Evolutionary conservation across 345 rosid genomes (phyloP).

Genomic region (Cardamine chenopodiifolia): DNA sequence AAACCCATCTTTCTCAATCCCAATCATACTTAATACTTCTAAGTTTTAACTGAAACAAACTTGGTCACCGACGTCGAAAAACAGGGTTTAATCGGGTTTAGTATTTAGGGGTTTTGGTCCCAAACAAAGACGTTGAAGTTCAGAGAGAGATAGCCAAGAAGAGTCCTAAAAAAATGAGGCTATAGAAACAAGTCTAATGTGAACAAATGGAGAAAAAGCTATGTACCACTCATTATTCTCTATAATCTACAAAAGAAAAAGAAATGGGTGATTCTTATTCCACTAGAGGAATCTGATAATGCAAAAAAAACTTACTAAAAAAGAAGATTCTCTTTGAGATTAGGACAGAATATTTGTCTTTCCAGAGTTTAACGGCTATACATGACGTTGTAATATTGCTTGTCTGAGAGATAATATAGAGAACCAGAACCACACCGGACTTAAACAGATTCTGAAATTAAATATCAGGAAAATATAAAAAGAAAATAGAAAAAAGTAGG

Average conservation of each 20-base stretch:
- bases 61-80: slow-evolving; percentile 3
- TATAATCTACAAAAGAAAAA: slow-evolving; percentile 15
- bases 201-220: slow-evolving; percentile 27
- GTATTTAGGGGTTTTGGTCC: slow-evolving; percentile 9
- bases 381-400: slow-evolving; percentile 40
- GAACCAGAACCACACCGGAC: slow-evolving; percentile 40
- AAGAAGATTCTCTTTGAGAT: slow-evolving; percentile 38
- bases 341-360: slow-evolving; percentile 41
- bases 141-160: slow-evolving; percentile 22
- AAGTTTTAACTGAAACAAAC: slow-evolving; percentile 15
- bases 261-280: slow-evolving; percentile 42
- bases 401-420: slow-evolving; percentile 36
- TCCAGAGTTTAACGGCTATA: slow-evolving; percentile 40
- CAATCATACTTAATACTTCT: slow-evolving; percentile 11
- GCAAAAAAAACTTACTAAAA: slow-evolving; percentile 31
- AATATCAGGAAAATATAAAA: slow-evolving; percentile 20
- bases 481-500: slow-evolving; percentile 29
- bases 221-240: slow-evolving; percentile 40
- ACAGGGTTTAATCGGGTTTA: background rate
- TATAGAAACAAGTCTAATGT: slow-evolving; percentile 32
- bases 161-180: slow-evolving; percentile 19
- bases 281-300: slow-evolving; percentile 39
- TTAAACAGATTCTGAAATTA: slow-evolving; percentile 17
- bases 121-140: slow-evolving; percentile 24
- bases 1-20: slow-evolving; percentile 15